Base-by-base conservation (phyloP, 768 basidiomycete species). In the Mycena latifolia region DNA sequence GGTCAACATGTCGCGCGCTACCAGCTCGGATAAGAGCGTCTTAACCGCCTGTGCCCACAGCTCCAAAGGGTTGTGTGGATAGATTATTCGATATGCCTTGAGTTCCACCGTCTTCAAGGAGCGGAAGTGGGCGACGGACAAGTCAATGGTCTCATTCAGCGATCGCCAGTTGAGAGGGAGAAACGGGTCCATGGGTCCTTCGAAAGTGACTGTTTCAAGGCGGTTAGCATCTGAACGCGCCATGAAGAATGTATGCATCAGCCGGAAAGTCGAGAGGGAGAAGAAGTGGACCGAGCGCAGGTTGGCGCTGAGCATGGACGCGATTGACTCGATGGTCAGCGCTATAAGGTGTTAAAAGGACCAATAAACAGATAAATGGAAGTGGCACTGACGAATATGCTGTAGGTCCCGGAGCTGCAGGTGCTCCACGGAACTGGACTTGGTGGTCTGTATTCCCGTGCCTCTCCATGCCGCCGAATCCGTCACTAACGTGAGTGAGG, bases 71-170 rank as follows among this genome's bases (percentile, higher is more conserved):
- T 15, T 22, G 15, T 3, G 31, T 5, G 31, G 31, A 9, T 27
- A 5, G 12, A 2, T 12, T 22, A 22, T 22, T 5, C 20, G 28
- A 18, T 33, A 24, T 3, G n/a, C 45, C 58, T 29, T 51, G 7
- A 50, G 28, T 41, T 59, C 58, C 20, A 61, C 51, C n/a, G 8
- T 61, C 41, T 41, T 53, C 51, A 61, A 35, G 20, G n/a, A 22
- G 20, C 9, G 39, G n/a, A 61, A 18, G 20, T 53, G 39, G 0
- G 29, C 51, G 2, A 53, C 27, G 1, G n/a, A 28, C 3, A n/a
- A n/a, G n/a, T n/a, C n/a, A n/a, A n/a, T n/a, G n/a, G n/a, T n/a
- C n/a, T n/a, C n/a, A n/a, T n/a, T n/a, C n/a, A n/a, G n/a, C n/a
- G n/a, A n/a, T n/a, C n/a, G n/a, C n/a, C n/a, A n/a, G n/a, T n/a